Base-by-base conservation (phyloP, 345 rosid genomes). In the Brassica incana region DNA sequence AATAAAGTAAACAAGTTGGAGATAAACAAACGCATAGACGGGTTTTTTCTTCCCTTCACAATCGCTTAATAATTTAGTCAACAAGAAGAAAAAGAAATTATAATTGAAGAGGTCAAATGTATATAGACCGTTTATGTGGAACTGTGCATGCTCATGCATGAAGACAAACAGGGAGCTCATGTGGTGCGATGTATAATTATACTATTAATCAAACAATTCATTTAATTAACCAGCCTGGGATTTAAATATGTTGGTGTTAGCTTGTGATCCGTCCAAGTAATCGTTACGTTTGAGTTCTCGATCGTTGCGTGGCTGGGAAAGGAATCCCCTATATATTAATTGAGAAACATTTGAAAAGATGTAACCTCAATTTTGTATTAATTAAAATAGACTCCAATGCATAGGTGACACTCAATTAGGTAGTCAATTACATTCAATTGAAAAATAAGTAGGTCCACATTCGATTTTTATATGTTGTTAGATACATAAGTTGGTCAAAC, bases 81-180 rank as follows among this genome's bases (percentile, higher is more conserved):
- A 15, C 6, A 58, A 38, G 6, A 16, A 54, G 0, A 38, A 23
- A 1, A 20, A 1, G 0, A 54, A 62, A 20, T 0, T 35, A 63
- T 63, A 25, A 8, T 35, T 10, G 73, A 78, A 56, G 65, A 60
- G 70, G 82, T 79, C 78, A 73, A 79, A 74, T 73, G 75, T 61
- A 79, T 79, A 0, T 48, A 18, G 58, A 79, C 82, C 58, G 65
- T 73, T 33, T 67, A 68, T 6, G 65, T 15, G 82, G 78, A 0
- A 33, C 4, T 48, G 45, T 79, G 64, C 82, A 20, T 67, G 75
- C 14, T 68, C 70, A 67, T 73, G 82, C 64, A 73, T 73, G 78
- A 16, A 33, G 65, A 25, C 32, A 14, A 48, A 48, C 14, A 59
- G 14, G 2, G 59, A 48, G 54, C 54, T 48, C 15, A 48, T 48